Base-by-base conservation (phyloP, 1,284 basidiomycete genomes). In the Tetrapyrgos nigripes region DNA sequence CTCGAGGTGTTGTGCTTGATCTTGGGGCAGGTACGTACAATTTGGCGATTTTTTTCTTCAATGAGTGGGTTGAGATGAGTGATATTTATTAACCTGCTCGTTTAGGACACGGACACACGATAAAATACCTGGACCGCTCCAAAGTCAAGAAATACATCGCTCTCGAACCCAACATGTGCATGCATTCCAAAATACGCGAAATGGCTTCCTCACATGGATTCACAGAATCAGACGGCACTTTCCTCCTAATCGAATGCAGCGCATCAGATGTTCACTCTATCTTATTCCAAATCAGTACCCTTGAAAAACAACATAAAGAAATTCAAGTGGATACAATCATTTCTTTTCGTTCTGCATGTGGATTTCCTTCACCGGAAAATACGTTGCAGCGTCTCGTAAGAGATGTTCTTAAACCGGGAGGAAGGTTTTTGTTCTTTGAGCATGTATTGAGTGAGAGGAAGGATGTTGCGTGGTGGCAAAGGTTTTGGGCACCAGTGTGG, bases 401-500 rank as follows among this genome's bases (percentile, higher is more conserved):
- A 1, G 68, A 73, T 14, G 69, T 78, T 3, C 70, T 85, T 45
- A 78, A 75, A 58, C 79, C 79, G 3, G 80, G 79, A 1, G 83
- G 83, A 0, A 70, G 74, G 55, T 43, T 85, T 2, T 68, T 85
- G 31, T 79, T 81, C 62, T 78, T 77, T 61, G 84, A 85, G 66
- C 83, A 85, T 60, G 81, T 84, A 19, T 66, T 67, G 27, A 80
- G 72, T 53, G 70, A 72, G 0, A 59, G 60, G 1, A 57, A 66
- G n/a, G 73, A 75, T 54, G 70, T 82, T 2, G 74, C 73, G 21
- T 74, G 76, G 75, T 91, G 87, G 86, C 89, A 92, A 70, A 64
- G 75, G 1, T 79, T 88, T 52, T 90, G 88, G 87, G 79, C 85
- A 3, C 89, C 88, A 1, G 11, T 91, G 2, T 91, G 89, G 90